These are phyloP conservation scores for Pseudogymnoascus sp. DNA, from an alignment of 2,329 filamentous ascomycete genomes.

Conservation along the genomic window DNA sequence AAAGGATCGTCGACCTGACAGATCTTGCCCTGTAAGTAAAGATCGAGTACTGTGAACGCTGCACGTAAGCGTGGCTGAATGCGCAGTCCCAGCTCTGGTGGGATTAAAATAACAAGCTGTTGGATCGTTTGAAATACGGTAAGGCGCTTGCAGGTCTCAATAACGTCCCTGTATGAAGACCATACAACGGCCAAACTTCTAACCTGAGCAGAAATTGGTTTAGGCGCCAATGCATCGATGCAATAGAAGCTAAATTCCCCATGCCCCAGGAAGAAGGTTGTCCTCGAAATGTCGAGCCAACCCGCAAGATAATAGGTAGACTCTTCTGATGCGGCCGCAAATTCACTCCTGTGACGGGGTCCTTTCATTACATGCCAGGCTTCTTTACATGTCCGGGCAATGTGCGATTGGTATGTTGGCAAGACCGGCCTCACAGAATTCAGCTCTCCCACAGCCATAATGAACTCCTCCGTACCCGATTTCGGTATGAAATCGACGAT, in stretches of 20 bases:
- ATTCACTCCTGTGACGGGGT: background rate
- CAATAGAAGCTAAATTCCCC: background rate
- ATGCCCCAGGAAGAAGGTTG: background rate
- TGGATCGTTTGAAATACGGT: background rate
- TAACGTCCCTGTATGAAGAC: background rate
- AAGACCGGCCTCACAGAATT: background rate
- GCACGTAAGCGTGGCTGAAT: background rate
- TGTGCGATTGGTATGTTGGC: background rate
- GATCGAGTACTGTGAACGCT: background rate
- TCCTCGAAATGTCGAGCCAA: background rate
- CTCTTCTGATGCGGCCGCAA: background rate
- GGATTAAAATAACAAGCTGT: background rate
- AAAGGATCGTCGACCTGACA: background rate
- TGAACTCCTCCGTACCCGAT: background rate
- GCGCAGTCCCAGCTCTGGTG: background rate
- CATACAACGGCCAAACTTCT: background rate
- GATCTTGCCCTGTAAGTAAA: background rate
- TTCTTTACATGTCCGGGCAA: background rate
- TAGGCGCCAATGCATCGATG: background rate
- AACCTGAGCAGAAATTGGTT: background rate
- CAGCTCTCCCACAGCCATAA: background rate
- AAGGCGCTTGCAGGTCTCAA: background rate
- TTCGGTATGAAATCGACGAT: conserved; percentile 13
- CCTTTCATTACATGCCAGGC: background rate
- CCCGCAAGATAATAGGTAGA: background rate